Conservation (phyloP, 2,329 filamentous ascomycete genomes). For the Westerdykella ornata region DNA sequence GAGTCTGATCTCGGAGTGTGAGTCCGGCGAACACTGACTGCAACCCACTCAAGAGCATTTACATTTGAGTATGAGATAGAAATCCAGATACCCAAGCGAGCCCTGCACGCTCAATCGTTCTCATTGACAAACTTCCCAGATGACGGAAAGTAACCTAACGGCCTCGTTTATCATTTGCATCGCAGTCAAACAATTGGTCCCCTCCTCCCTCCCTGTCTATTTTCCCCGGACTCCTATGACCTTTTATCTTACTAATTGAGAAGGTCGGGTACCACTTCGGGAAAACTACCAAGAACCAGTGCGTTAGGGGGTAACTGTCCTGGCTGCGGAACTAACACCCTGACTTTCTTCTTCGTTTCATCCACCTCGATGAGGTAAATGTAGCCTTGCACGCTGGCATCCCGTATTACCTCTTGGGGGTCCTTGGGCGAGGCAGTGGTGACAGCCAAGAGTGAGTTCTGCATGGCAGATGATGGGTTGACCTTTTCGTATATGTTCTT, state of each 20-base stretch:
- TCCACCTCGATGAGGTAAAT: conserved; percentile 91
- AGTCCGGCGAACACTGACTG: too few relatives aligned
- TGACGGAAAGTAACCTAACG: too few relatives aligned
- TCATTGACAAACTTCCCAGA: too few relatives aligned
- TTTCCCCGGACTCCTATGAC: too few relatives aligned
- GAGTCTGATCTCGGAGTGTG: neutral
- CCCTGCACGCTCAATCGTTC: too few relatives aligned
- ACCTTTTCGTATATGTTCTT: conserved; percentile 53
- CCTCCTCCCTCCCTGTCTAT: too few relatives aligned
- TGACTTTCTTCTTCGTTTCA: conserved; percentile 70
- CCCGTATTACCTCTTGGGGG: conserved; percentile 63
- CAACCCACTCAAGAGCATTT: too few relatives aligned
- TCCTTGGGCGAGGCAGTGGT: conserved; percentile 70
- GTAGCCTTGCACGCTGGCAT: conserved; percentile 83
- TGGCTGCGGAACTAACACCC: conserved; percentile 75
- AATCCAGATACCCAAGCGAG: too few relatives aligned
- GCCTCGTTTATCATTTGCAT: too few relatives aligned
- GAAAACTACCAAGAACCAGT: conserved; percentile 79
- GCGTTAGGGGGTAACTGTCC: conserved; percentile 73
- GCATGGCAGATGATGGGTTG: conserved; percentile 59
- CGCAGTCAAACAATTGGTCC: too few relatives aligned
- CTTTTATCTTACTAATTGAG: neutral
- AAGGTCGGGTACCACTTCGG: conserved; percentile 73
- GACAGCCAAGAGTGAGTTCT: conserved; percentile 78
- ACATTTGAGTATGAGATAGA: too few relatives aligned